Evolutionary conservation across 345 rosid genomes (phyloP).

Genomic region (Tarenaya hassleriana): DNA sequence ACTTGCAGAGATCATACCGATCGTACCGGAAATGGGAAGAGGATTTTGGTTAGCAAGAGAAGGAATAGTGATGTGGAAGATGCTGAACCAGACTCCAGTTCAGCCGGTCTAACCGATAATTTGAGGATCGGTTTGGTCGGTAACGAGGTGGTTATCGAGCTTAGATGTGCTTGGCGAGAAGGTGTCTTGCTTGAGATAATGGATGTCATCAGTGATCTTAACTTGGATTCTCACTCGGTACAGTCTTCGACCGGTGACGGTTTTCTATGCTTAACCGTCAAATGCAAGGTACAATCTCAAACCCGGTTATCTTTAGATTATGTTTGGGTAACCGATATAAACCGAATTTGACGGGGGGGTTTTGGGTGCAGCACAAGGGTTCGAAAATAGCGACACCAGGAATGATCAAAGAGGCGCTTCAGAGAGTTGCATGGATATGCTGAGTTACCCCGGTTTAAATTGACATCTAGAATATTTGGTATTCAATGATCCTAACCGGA

Average conservation of each 20-base stretch:
- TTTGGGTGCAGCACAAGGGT: slow-evolving; percentile 54
- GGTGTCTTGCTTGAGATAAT: slow-evolving; percentile 72
- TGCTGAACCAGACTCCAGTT: slow-evolving; percentile 30
- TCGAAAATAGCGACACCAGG: slow-evolving; percentile 34
- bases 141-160: slow-evolving; percentile 53
- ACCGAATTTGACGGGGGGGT: neutral
- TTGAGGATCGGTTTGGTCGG: slow-evolving; percentile 38
- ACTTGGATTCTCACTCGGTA: slow-evolving; percentile 70
- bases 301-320: neutral
- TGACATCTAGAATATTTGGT: slow-evolving; percentile 7
- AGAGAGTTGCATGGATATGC: slow-evolving; percentile 51
- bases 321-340: too few species aligned
- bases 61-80: slow-evolving; percentile 41
- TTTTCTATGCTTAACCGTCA: slow-evolving; percentile 51
- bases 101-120: slow-evolving; percentile 30
- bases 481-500: slow-evolving; percentile 17
- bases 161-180: slow-evolving; percentile 76
- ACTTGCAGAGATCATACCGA: slow-evolving; percentile 39
- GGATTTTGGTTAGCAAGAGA: slow-evolving; percentile 42
- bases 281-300: slow-evolving; percentile 50
- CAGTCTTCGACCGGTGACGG: slow-evolving; percentile 63
- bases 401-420: slow-evolving; percentile 51
- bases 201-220: slow-evolving; percentile 54
- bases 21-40: slow-evolving; percentile 17
- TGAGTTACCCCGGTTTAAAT: slow-evolving; percentile 27